Evolutionary conservation across 2,329 filamentous ascomycete species (phyloP).

Genomic region (Beauveria australis): DNA sequence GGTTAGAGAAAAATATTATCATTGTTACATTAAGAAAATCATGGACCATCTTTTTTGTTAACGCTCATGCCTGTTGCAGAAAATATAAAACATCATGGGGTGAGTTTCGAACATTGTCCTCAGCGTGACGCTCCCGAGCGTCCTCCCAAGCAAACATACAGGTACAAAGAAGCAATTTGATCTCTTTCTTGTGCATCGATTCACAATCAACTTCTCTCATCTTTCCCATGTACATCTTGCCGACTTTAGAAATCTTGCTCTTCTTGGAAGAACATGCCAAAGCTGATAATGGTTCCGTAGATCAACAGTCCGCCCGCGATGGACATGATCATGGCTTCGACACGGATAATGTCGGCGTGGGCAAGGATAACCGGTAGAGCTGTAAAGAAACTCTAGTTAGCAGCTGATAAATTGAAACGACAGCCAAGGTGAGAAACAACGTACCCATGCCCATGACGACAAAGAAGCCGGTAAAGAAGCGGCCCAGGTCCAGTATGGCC

Average conservation of each 20-base stretch:
- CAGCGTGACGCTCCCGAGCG: neutral
- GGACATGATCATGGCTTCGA: constrained; percentile 90
- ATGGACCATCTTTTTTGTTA: constrained; percentile 3
- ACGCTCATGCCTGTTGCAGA: constrained; percentile 6
- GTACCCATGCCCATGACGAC: constrained; percentile 95
- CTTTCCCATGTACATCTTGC: too few relatives aligned
- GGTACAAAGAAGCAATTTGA: neutral
- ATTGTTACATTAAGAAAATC: neutral
- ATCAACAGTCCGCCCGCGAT: constrained; percentile 88
- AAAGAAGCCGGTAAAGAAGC: constrained; percentile 90
- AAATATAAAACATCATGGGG: neutral
- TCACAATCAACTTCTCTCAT: neutral
- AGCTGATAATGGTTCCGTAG: constrained; percentile 96
- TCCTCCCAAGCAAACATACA: neutral
- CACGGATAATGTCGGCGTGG: constrained; percentile 73
- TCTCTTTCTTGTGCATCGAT: neutral
- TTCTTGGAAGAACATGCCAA: constrained; percentile 96
- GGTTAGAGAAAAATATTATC: neutral
- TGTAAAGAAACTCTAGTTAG: constrained; percentile 27
- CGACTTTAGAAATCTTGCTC: constrained; percentile 76
- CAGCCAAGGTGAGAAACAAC: constrained; percentile 27
- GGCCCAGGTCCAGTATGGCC: constrained; percentile 83
- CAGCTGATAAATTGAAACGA: neutral
- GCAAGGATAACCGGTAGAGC: constrained; percentile 83
- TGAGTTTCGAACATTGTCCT: neutral